Evolutionary conservation across 1,284 basidiomycete species (phyloP), one percentile per base, ranked within the genome.

Genomic region (Ceratobasidium sp.): DNA sequence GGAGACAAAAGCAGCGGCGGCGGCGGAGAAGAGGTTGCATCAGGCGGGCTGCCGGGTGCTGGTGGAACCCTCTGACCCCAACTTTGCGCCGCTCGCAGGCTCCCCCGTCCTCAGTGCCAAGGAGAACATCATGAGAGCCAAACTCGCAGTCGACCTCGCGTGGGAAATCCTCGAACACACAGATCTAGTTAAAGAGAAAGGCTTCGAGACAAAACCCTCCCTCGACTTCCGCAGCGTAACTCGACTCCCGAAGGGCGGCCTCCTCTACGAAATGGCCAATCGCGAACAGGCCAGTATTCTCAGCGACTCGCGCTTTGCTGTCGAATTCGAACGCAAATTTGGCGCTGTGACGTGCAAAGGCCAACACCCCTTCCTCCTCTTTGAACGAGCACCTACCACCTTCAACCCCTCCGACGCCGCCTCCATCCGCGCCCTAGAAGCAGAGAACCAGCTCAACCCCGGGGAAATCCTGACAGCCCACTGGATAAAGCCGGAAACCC

Each of bases 401-500:
- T 47, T 47, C 43, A n/a, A 32, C 7, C 44, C 46, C 2, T 18
- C 26, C 21, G 9, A 26, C 5, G n/a, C 11, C 11, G 44, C 32
- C 13, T 6, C 18, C 7, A 26, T 49, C 30, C 23, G 59, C 21
- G 59, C 59, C 9, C 44, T 62, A 9, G 59, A 62, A n/a, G 2
- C 13, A 9, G 59, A 62, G 13, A 62, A 62, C 46, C 44, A 32
- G 11, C 28, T 62, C 23, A 14, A 46, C 5, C 11, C 18, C 21
- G 59, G 44, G 3, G 28, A 28, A 16, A 28, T 62, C 11, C 35
- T 59, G 11, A 4, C 8, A 21, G 38, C 35, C 57, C 26, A 11
- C 14, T 59, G 57, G 57, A 41, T 59, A 2, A 59, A 44, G 43
- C 57, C 57, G 26, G 57, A 38, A 38, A 38, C 55, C 28, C 30